Evolutionary conservation across 805 yeast species (phyloP).

Genomic region (Saccharomycopsis amapae): DNA sequence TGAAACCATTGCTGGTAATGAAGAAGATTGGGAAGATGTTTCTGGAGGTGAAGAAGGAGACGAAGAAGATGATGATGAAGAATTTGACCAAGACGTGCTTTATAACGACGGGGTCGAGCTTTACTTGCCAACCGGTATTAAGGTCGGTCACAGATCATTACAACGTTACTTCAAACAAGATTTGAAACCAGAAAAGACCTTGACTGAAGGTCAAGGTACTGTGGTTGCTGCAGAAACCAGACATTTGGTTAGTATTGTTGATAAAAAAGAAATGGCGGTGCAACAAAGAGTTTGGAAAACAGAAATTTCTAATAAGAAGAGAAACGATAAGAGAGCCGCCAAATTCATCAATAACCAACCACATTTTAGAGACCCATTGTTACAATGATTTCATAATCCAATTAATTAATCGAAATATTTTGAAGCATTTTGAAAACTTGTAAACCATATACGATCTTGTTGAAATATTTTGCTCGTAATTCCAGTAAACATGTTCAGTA

Average conservation of each 20-base stretch:
- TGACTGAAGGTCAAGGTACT: conserved; percentile 76
- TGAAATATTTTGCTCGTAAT: no score
- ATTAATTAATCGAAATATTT: not conserved
- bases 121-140: conserved; percentile 74
- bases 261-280: conserved; percentile 39
- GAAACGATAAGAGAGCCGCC: conserved; percentile 51
- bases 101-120: conserved; percentile 64
- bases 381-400: conserved; percentile 32
- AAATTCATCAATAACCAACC: conserved; percentile 83
- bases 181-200: conserved; percentile 46
- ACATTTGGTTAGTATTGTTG: conserved; percentile 32
- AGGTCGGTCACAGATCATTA: conserved; percentile 81
- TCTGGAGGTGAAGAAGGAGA: conserved; percentile 27
- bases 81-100: conserved; percentile 32
- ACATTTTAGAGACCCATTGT: conserved; percentile 75
- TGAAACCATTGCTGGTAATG: conserved; percentile 33
- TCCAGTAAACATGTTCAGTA: no score
- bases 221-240: conserved; percentile 81
- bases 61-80: conserved; percentile 29
- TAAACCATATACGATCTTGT: no score
- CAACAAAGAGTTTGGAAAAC: conserved; percentile 68
- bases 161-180: conserved; percentile 75
- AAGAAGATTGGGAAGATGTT: conserved; percentile 33
- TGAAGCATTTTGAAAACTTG: not conserved
- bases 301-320: conserved; percentile 44